phyloP scores from a whole-genome alignment of 1,139 yeast species.

The Eremothecium gossypii region DNA sequence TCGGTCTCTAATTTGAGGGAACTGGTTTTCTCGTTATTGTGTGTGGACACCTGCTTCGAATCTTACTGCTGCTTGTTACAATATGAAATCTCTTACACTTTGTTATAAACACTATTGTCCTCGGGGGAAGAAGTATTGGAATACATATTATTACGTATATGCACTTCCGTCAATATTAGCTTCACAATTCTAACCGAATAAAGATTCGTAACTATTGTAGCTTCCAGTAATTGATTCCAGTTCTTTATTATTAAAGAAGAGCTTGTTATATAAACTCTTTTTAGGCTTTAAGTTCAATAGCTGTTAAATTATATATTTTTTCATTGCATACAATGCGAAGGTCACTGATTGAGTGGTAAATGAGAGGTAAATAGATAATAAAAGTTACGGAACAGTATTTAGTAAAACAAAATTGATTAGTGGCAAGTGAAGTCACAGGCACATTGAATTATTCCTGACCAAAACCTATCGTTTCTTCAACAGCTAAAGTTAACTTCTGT shows the following conservation, averaged over 20 bases:
- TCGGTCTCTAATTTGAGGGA: not conserved
- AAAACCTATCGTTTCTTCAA: slow-evolving; percentile 89
- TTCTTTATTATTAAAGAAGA: too few species aligned
- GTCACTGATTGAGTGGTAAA: too few species aligned
- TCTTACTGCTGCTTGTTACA: slow-evolving; percentile 2
- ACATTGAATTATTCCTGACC: slow-evolving; percentile 70
- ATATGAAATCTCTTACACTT: not conserved
- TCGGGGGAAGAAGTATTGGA: not conserved
- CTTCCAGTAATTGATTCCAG: too few species aligned
- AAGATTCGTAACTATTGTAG: too few species aligned
- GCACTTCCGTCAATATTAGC: too few species aligned
- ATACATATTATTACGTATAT: not conserved
- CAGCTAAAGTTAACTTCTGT: slow-evolving; percentile 77
- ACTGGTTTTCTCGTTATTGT: not conserved
- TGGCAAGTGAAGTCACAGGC: not conserved
- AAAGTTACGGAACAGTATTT: not conserved
- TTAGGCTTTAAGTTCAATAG: too few species aligned
- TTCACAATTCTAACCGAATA: too few species aligned
- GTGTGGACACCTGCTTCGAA: not conserved
- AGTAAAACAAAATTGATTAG: not conserved
- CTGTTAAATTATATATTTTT: too few species aligned
- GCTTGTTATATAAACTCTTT: too few species aligned
- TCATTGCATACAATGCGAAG: too few species aligned
- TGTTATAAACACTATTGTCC: not conserved
- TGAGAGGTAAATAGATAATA: not conserved